Evolutionary conservation across 257 asterid species (phyloP), one percentile per base, ranked within the genome.

Genomic region (Parsonsia alboflavescens): DNA sequence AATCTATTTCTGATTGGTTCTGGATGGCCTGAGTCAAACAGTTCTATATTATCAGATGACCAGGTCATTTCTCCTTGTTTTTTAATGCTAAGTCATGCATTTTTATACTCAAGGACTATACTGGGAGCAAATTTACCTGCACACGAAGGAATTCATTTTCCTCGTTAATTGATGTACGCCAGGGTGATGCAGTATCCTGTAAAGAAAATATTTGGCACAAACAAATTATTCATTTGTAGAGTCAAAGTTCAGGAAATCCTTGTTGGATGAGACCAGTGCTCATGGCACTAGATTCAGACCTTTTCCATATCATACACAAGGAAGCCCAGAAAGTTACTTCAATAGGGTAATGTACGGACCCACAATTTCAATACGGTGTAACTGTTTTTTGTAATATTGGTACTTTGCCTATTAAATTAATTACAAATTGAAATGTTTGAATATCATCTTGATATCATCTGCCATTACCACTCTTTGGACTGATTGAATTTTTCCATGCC

Each of bases 101-200:
- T 70, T 30, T 36, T 12, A 24, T 54, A 56, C 6, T 52, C 7
- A 4, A 42, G 39, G 36, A 45, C 22, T 57, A 1, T 16, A 68
- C 24, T 11, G 2, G 46, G 65, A 64, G 28, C 0, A 70, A 16
- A 22, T 24, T 36, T 88, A 92, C 99, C 98, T 95, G 96, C 84
- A 95, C 84, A 46, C 88, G 91, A 54, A 95, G 96, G 86, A 92
- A 92, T 86, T 95, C 99, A 81, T 89, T 92, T 83, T 94, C 98
- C 88, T 92, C 99, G 59, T 88, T 93, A 59, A 84, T 76, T 67
- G 92, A 84, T 44, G 97, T 88, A 70, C 85, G 85, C 99, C 93
- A 89, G 73, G 96, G 93, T 39, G 96, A 86, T 71, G 88, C 85
- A 68, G 88, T 73, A 68, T 73, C 88, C 96, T 95, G 81, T 81